phyloP scores from a whole-genome alignment of 768 basidiomycete species.

The Kwoniella sp. region DNA sequence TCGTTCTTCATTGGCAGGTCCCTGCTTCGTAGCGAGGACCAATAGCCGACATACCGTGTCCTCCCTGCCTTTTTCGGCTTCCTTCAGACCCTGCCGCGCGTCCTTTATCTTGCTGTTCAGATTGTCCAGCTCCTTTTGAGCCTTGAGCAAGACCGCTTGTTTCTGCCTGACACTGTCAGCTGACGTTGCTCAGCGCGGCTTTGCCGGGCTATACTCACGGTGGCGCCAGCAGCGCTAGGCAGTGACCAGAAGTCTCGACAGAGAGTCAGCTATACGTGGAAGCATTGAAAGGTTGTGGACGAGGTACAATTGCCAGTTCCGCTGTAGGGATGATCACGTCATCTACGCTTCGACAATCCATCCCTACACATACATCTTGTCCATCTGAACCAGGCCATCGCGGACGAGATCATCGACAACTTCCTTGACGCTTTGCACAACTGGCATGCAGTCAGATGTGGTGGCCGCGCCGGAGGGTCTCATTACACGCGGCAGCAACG shows the following conservation, averaged over 20 bases:
- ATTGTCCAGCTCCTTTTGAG: slow-evolving; percentile 35
- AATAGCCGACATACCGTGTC: slow-evolving; percentile 53
- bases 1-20: slow-evolving; percentile 2
- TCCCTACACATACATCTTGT: slow-evolving; percentile 62
- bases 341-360: neutral
- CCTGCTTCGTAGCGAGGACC: neutral
- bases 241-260: slow-evolving; percentile 87
- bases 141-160: slow-evolving; percentile 38
- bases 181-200: too few species aligned
- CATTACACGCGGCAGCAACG: slow-evolving; percentile 6
- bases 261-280: neutral
- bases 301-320: slow-evolving; percentile 85
- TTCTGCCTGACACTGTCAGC: slow-evolving; percentile 24
- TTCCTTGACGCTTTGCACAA: slow-evolving; percentile 87
- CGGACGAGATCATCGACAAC: slow-evolving; percentile 80
- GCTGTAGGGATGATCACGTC: slow-evolving; percentile 15
- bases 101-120: slow-evolving; percentile 28
- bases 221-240: slow-evolving; percentile 77
- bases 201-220: too few species aligned
- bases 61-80: slow-evolving; percentile 57
- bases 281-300: neutral
- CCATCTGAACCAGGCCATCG: slow-evolving; percentile 75
- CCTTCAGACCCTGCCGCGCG: slow-evolving; percentile 56
- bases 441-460: slow-evolving; percentile 50
- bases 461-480: neutral